These are phyloP conservation scores for Raphanus hybrid DNA, from an alignment of 441 rosid species.

Conservation along the genomic window DNA sequence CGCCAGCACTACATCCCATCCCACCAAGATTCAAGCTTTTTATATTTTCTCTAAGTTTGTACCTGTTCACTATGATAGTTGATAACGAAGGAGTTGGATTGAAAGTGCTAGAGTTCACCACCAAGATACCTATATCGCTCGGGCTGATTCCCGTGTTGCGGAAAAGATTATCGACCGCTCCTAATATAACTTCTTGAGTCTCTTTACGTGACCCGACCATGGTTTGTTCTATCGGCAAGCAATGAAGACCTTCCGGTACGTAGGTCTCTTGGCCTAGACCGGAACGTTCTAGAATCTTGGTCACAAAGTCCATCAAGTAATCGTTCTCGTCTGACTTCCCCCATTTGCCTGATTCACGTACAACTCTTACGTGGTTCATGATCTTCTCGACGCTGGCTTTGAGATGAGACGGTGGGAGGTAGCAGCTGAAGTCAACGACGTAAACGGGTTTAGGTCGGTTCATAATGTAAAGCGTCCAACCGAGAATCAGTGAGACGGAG, in stretches of 20 bases:
- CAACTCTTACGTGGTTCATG: conserved; percentile 69
- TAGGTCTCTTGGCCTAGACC: conserved; percentile 92
- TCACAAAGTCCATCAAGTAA: conserved; percentile 75
- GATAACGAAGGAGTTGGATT: conserved; percentile 87
- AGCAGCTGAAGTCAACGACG: conserved; percentile 76
- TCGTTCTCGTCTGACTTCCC: conserved; percentile 42
- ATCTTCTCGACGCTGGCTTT: conserved; percentile 53
- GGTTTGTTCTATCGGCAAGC: conserved; percentile 69
- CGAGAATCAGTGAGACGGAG: conserved; percentile 58
- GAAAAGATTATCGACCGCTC: conserved; percentile 69
- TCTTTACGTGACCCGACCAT: conserved; percentile 79
- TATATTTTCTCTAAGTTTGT: conserved; percentile 73
- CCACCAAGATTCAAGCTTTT: conserved; percentile 87
- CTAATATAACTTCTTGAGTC: conserved; percentile 87
- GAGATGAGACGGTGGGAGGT: conserved; percentile 69
- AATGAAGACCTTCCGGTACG: conserved; percentile 76
- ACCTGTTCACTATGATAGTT: conserved; percentile 74
- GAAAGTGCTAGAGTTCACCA: conserved; percentile 87
- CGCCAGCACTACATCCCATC: conserved; percentile 98
- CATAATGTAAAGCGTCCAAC: conserved; percentile 66
- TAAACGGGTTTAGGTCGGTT: conserved; percentile 75
- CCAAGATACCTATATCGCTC: conserved; percentile 78
- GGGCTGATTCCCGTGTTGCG: conserved; percentile 70
- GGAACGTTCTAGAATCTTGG: conserved; percentile 83
- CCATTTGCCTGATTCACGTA: conserved; percentile 46